phyloP scores from a whole-genome alignment of 257 asterid genomes.

The Anisodus acutangulus region DNA sequence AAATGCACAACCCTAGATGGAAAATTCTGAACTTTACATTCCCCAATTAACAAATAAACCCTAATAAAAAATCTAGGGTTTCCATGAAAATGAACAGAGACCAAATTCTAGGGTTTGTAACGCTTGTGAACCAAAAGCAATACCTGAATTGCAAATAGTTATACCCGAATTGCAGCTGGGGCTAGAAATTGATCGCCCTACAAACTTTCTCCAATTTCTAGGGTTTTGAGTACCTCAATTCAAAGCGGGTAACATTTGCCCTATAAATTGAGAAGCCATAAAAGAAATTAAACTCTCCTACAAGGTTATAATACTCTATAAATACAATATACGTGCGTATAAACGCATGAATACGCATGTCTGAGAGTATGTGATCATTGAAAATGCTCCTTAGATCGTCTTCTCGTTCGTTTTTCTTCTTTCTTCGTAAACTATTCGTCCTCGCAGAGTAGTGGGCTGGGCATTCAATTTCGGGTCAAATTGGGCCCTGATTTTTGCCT shows the following conservation, averaged over 20 bases:
- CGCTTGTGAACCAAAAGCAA: constrained; percentile 29
- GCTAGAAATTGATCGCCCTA: constrained; percentile 36
- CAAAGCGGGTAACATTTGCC: constrained; percentile 38
- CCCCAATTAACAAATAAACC: constrained; percentile 27
- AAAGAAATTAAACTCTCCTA: constrained; percentile 31
- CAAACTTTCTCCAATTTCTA: constrained; percentile 40
- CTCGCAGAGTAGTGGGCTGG: constrained; percentile 47
- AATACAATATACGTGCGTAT: constrained; percentile 8
- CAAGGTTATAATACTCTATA: constrained; percentile 15
- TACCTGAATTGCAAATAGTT: constrained; percentile 43
- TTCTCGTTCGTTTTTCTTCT: constrained; percentile 42
- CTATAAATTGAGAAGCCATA: constrained; percentile 34
- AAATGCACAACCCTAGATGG: constrained; percentile 47
- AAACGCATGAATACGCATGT: constrained; percentile 24
- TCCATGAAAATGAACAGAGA: constrained; percentile 30
- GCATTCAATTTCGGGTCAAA: constrained; percentile 41
- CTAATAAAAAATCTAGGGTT: constrained; percentile 43
- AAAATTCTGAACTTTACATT: constrained; percentile 32
- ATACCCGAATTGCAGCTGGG: constrained; percentile 26
- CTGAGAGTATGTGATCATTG: neutral
- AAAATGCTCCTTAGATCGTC: constrained; percentile 39
- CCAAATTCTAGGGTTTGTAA: constrained; percentile 43
- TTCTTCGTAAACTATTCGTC: constrained; percentile 31
- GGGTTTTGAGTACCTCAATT: constrained; percentile 57
- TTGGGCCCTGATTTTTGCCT: constrained; percentile 39